phyloP scores from a whole-genome alignment of 164 flowering plant genomes.

The Liriodendron chinense region DNA sequence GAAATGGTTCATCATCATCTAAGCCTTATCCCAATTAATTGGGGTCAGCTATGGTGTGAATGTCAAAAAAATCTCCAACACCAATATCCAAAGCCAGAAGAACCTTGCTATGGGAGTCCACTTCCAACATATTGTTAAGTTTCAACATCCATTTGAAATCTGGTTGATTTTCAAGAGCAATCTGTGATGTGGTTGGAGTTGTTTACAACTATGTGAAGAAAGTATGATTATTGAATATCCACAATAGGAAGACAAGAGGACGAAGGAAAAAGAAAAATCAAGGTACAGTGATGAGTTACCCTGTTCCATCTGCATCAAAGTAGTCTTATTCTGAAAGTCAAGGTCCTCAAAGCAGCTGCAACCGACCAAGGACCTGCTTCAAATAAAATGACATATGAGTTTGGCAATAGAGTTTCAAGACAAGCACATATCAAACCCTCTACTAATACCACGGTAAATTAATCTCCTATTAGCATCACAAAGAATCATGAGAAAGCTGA shows the following conservation, averaged over 20 bases:
- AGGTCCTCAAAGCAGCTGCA: not conserved
- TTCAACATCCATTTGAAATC: not conserved
- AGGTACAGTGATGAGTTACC: not conserved
- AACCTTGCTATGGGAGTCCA: too few species aligned
- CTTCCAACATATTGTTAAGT: not conserved
- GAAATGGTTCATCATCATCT: too few species aligned
- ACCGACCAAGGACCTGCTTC: not conserved
- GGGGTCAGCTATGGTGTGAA: too few species aligned
- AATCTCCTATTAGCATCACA: not conserved
- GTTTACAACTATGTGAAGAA: not conserved
- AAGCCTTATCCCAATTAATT: too few species aligned
- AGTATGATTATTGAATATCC: not conserved
- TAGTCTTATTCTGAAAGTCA: not conserved
- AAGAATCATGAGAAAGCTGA: not conserved
- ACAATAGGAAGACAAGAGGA: not conserved
- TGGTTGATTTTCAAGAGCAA: not conserved
- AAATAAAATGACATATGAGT: not conserved
- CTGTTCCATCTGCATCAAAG: not conserved
- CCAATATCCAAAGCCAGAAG: too few species aligned
- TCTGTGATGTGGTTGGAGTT: not conserved
- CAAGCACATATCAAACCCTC: too few species aligned
- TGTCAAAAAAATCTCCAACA: too few species aligned
- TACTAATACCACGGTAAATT: too few species aligned
- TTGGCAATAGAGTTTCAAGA: not conserved
- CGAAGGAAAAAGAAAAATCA: not conserved